Percentiles rank a stretch among this genome's conserved stretches.
phyloP scores from a whole-genome alignment of 129 eudicot genomes.

The Tanacetum coccineum region DNA sequence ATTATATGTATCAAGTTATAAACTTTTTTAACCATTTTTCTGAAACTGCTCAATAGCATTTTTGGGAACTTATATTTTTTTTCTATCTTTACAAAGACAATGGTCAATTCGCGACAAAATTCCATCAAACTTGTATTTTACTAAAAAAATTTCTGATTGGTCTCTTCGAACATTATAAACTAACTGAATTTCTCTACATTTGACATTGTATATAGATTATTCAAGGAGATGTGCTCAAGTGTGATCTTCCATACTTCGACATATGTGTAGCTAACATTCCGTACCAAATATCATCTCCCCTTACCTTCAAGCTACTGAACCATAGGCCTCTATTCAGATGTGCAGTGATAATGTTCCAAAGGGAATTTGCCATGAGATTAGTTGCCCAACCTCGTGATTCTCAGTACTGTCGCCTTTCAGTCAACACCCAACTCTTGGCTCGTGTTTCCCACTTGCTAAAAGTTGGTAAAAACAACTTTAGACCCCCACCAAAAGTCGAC shows the following conservation, averaged over 20 bases:
- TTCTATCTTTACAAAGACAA: background rate
- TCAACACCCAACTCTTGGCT: conserved; percentile 80
- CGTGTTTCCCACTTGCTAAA: conserved; percentile 78
- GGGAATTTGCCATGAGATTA: conserved; percentile 93
- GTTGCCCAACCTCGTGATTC: conserved; percentile 91
- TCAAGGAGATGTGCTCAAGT: conserved; percentile 86
- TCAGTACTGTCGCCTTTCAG: conserved; percentile 86
- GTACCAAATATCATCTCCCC: conserved; percentile 89
- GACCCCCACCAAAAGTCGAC: conserved; percentile 97
- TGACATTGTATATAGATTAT: conserved; percentile 49
- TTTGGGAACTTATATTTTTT: background rate
- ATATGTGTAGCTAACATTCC: conserved; percentile 96
- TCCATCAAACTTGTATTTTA: background rate
- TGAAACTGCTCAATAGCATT: too few relatives aligned
- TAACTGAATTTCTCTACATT: background rate
- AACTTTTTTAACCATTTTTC: too few relatives aligned
- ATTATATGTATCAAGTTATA: too few relatives aligned
- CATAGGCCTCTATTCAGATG: conserved; percentile 79
- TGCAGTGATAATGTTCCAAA: conserved; percentile 87
- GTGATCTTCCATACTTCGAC: conserved; percentile 89
- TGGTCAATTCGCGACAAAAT: background rate
- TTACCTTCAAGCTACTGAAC: conserved; percentile 65
- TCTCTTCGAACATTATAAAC: background rate
- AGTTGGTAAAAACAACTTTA: conserved; percentile 85
- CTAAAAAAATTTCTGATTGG: background rate